These are phyloP conservation scores for Drechmeria coniospora DNA, from an alignment of 2,329 filamentous ascomycete genomes.

Conservation along the genomic window DNA sequence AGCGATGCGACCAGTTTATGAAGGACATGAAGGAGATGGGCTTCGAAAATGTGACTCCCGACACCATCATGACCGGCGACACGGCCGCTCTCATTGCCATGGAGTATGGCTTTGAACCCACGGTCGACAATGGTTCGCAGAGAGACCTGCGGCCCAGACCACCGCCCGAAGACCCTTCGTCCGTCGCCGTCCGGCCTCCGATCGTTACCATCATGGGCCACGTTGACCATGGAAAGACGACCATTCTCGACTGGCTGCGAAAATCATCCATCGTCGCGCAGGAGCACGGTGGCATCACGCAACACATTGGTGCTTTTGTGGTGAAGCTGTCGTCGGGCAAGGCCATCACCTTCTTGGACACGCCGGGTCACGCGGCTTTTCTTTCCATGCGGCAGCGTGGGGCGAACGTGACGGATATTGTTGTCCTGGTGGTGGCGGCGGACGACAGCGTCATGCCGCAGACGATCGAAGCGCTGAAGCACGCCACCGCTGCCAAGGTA, in stretches of 20 bases:
- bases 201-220: conserved; percentile 99
- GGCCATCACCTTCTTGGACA: conserved; percentile 91
- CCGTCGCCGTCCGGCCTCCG: conserved; percentile 62
- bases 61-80: conserved; percentile 80
- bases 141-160: conserved; percentile 61
- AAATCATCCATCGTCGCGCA: conserved; percentile 83
- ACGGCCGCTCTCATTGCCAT: conserved; percentile 79
- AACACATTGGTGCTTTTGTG: conserved; percentile 95
- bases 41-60: conserved; percentile 69
- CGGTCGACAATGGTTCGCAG: conserved; percentile 48
- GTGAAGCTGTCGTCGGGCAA: conserved; percentile 77
- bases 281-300: conserved; percentile 93
- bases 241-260: conserved; percentile 80
- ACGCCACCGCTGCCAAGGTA: conserved; percentile 72
- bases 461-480: conserved; percentile 89
- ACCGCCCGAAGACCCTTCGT: conserved; percentile 48
- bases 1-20: conserved; percentile 58
- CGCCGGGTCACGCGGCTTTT: conserved; percentile 90
- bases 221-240: conserved; percentile 97
- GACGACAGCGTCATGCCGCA: conserved; percentile 97
- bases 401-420: conserved; percentile 91
- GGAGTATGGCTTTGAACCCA: conserved; percentile 85
- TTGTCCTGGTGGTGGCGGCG: conserved; percentile 86
- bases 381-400: conserved; percentile 90
- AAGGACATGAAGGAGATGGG: conserved; percentile 67